A percentile compares a stretch with the other conserved stretches of the same genome.
These are phyloP conservation scores for Actinomortierella ambigua DNA, from an alignment of 371 early-diverging fungal genomes.

Conservation along the genomic window DNA sequence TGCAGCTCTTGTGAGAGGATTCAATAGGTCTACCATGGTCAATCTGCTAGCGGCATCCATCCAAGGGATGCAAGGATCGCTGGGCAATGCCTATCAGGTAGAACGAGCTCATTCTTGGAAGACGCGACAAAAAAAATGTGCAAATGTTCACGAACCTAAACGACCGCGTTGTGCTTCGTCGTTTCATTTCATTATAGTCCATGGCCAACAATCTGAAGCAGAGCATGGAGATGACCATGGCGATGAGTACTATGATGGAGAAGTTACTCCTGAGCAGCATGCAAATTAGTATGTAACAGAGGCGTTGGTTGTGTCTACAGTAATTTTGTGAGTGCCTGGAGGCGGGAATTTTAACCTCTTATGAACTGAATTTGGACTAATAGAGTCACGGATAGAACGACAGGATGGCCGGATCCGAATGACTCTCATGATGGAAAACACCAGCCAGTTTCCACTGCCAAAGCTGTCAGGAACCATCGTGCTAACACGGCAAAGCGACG, in stretches of 20 bases:
- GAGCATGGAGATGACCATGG: conserved; percentile 42
- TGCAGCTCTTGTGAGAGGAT: too few relatives aligned
- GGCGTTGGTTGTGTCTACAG: too few relatives aligned
- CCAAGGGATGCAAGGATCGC: conserved; percentile 31
- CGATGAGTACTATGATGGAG: conserved; percentile 43
- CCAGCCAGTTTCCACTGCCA: conserved; percentile 29
- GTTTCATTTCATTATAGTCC: conserved; percentile 12
- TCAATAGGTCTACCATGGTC: conserved; percentile 30
- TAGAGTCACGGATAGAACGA: conserved; percentile 33
- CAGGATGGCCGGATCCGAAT: conserved; percentile 14
- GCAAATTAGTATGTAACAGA: conserved; percentile 23
- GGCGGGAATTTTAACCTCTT: too few relatives aligned
- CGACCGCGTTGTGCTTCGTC: neutral
- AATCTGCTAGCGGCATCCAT: conserved; percentile 21
- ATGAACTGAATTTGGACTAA: neutral
- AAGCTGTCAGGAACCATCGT: conserved; percentile 17
- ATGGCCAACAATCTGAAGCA: conserved; percentile 36
- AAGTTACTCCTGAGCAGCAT: conserved; percentile 26
- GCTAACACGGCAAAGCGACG: conserved; percentile 20
- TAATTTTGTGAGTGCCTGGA: neutral
- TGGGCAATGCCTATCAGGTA: conserved; percentile 42
- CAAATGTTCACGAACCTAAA: neutral
- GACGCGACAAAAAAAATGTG: neutral
- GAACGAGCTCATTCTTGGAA: neutral
- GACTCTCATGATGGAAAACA: conserved; percentile 28